Conservation (phyloP, 2,329 filamentous ascomycete genomes). For the Phaeophleospora eucalypticola region DNA sequence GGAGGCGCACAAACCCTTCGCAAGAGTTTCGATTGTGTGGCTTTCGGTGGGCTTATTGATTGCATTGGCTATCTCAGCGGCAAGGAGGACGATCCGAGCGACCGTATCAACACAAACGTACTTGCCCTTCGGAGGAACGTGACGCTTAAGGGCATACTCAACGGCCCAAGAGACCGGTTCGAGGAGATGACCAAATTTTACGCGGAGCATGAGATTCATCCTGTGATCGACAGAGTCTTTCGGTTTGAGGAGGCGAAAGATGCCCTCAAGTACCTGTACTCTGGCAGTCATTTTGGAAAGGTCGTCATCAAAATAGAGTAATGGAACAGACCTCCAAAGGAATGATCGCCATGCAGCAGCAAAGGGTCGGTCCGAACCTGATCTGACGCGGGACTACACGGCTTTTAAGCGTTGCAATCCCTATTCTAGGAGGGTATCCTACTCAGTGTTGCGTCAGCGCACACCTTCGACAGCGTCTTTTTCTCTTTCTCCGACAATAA, state of each 20-base stretch:
- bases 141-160: constrained; percentile 52
- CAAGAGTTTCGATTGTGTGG: constrained; percentile 42
- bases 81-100: constrained; percentile 53
- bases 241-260: constrained; percentile 34
- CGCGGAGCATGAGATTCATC: constrained; percentile 38
- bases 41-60: constrained; percentile 40
- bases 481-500: not conserved
- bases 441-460: no score
- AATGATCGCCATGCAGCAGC: not conserved
- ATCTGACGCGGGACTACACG: no score
- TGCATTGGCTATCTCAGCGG: constrained; percentile 44
- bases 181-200: constrained; percentile 43
- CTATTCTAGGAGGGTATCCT: no score
- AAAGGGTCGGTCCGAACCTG: no score
- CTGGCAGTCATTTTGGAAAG: constrained; percentile 38
- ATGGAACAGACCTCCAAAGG: not conserved
- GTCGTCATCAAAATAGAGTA: constrained; percentile 31
- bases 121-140: constrained; percentile 49
- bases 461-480: no score
- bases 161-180: constrained; percentile 57
- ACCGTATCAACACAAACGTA: constrained; percentile 58
- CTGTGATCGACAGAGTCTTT: constrained; percentile 41
- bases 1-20: constrained; percentile 49
- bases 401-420: no score
- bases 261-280: constrained; percentile 34